A percentile compares a stretch with the other conserved stretches of the same genome.
These are phyloP conservation scores for Boletus nobilissimus DNA, from an alignment of 1,284 basidiomycete species.

Conservation along the genomic window DNA sequence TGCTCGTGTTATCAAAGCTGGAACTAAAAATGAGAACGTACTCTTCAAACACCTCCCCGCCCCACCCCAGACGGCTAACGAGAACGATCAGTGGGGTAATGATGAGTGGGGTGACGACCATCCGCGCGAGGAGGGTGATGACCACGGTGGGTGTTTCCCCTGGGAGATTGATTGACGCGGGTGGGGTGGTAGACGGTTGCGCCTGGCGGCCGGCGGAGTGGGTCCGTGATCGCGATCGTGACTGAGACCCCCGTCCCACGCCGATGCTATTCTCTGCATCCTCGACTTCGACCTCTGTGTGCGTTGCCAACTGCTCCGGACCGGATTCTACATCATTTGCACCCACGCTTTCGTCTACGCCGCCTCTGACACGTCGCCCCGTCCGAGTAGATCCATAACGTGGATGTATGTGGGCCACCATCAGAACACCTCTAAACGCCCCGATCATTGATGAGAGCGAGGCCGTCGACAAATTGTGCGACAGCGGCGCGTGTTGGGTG, in stretches of 20 bases:
- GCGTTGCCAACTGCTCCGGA: slow-evolving; percentile 2
- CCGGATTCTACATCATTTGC: slow-evolving; percentile 28
- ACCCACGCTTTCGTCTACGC: background rate
- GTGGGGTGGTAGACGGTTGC: background rate
- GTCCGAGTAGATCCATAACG: background rate
- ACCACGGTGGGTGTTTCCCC: slow-evolving; percentile 87
- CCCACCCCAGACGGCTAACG: slow-evolving; percentile 58
- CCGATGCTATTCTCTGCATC: background rate
- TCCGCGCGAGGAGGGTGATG: slow-evolving; percentile 81
- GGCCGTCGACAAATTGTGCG: slow-evolving; percentile 32
- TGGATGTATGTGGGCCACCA: slow-evolving; percentile 31
- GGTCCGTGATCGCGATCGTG: slow-evolving; percentile 9
- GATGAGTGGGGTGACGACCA: slow-evolving; percentile 86
- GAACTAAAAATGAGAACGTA: slow-evolving; percentile 52
- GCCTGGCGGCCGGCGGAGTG: background rate
- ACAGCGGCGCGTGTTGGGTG: background rate
- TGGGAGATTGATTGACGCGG: slow-evolving; percentile 39
- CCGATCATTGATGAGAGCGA: slow-evolving; percentile 52
- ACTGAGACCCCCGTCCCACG: background rate
- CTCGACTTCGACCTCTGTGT: slow-evolving; percentile 21
- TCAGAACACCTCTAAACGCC: slow-evolving; percentile 56
- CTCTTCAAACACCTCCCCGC: slow-evolving; percentile 71
- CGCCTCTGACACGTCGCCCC: background rate
- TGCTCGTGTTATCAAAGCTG: background rate
- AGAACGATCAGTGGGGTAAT: slow-evolving; percentile 79